Conservation (phyloP, 768 basidiomycete genomes). For the Rickenella mellea region DNA sequence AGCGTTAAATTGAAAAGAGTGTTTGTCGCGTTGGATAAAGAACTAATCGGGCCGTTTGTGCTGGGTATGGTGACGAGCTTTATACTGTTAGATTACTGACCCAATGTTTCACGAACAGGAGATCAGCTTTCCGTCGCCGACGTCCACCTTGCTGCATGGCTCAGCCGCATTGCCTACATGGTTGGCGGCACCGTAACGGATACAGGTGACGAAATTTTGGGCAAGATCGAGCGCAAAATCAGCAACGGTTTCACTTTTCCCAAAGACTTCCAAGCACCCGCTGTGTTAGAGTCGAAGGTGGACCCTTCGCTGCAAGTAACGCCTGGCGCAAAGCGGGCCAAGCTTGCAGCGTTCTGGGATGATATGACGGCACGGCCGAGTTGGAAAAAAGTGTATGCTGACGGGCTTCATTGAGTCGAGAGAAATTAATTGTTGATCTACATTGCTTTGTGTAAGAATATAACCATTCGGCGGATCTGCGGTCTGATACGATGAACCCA, state of each 20-base stretch:
- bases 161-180: slow-evolving; percentile 48
- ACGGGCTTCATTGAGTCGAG: slow-evolving; percentile 30
- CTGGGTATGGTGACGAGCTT: slow-evolving; percentile 38
- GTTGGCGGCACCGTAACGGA: slow-evolving; percentile 43
- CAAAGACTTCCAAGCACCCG: slow-evolving; percentile 26
- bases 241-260: slow-evolving; percentile 35
- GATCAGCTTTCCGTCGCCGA: slow-evolving; percentile 80
- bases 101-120: slow-evolving; percentile 29
- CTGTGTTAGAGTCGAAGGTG: slow-evolving; percentile 21
- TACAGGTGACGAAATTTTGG: slow-evolving; percentile 39
- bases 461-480: no score
- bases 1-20: slow-evolving; percentile 35
- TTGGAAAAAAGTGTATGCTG: slow-evolving; percentile 58
- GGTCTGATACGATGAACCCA: no score
- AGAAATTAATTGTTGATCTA: no score
- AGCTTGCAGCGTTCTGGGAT: slow-evolving; percentile 69
- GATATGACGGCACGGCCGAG: slow-evolving; percentile 52
- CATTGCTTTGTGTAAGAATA: no score
- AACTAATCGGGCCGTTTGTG: slow-evolving; percentile 53
- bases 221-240: slow-evolving; percentile 42
- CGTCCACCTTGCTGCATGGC: slow-evolving; percentile 72
- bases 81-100: not conserved
- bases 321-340: slow-evolving; percentile 17
- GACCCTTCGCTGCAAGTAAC: slow-evolving; percentile 18
- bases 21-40: slow-evolving; percentile 38